phyloP scores from a whole-genome alignment of 176 grass and related monocot species.

The Bromus sterilis region DNA sequence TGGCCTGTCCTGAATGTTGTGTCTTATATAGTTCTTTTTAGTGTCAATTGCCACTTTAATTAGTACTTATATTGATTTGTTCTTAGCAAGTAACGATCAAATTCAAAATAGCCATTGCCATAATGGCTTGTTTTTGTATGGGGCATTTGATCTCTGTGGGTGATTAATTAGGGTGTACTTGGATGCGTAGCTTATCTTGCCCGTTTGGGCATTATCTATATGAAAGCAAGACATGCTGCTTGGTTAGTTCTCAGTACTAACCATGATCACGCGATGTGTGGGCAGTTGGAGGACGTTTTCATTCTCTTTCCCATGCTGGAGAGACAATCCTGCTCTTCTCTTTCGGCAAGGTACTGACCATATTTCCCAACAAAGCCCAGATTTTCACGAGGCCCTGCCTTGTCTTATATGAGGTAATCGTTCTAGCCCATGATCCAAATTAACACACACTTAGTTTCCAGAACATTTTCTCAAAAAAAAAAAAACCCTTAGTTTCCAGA shows the following conservation, averaged over 20 bases:
- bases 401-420: too few species aligned
- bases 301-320: not conserved
- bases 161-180: not conserved
- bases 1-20: not conserved
- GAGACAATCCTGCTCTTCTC: not conserved
- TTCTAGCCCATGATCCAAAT: too few species aligned
- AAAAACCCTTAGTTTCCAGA: too few species aligned
- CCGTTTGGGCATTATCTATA: not conserved
- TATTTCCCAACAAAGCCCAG: too few species aligned
- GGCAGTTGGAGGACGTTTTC: not conserved
- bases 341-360: not conserved
- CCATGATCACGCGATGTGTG: not conserved
- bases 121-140: not conserved
- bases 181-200: not conserved
- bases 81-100: not conserved
- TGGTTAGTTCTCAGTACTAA: not conserved
- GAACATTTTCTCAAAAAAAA: too few species aligned
- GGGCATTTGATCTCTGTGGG: not conserved
- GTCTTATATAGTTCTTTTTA: not conserved
- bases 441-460: too few species aligned
- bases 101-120: not conserved
- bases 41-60: not conserved
- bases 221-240: not conserved
- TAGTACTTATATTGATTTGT: not conserved
- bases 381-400: too few species aligned